A percentile compares a stretch with the other conserved stretches of the same genome.
Evolutionary conservation across 2,329 filamentous ascomycete genomes (phyloP).

Genomic region (Cladosporium sp.): DNA sequence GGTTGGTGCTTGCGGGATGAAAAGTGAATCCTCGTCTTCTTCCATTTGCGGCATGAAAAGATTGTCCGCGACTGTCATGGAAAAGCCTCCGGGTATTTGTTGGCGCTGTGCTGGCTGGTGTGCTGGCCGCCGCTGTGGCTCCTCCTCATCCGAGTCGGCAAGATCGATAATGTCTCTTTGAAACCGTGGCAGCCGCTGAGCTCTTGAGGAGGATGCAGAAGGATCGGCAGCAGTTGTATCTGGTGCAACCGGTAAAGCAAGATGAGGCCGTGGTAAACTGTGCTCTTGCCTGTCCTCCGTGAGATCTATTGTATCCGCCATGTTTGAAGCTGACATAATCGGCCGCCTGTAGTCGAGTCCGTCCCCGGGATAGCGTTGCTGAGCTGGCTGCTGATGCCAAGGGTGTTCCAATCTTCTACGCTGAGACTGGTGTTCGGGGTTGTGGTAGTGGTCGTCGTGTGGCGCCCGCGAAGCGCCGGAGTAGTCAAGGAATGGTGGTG

Average conservation of each 20-base stretch:
- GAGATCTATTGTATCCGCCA: conserved; percentile 13
- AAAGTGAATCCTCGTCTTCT: neutral
- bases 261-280: neutral
- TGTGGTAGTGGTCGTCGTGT: conserved; percentile 25
- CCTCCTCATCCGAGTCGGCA: conserved; percentile 17
- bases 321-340: conserved; percentile 32
- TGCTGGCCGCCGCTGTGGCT: neutral
- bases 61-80: neutral
- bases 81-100: neutral
- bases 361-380: conserved; percentile 45
- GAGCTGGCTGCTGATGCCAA: conserved; percentile 18
- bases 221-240: conserved; percentile 6
- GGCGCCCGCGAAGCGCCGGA: conserved; percentile 12
- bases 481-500: conserved; percentile 15
- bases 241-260: neutral
- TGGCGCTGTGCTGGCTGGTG: neutral
- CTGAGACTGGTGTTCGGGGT: conserved; percentile 29
- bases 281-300: neutral
- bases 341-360: conserved; percentile 54
- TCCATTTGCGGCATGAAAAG: neutral
- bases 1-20: neutral
- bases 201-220: conserved; percentile 22
- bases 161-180: conserved; percentile 23
- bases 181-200: conserved; percentile 38
- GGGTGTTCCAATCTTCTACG: conserved; percentile 27